Evolutionary conservation across 129 eudicot species (phyloP).

Genomic region (Artemisia argyi): DNA sequence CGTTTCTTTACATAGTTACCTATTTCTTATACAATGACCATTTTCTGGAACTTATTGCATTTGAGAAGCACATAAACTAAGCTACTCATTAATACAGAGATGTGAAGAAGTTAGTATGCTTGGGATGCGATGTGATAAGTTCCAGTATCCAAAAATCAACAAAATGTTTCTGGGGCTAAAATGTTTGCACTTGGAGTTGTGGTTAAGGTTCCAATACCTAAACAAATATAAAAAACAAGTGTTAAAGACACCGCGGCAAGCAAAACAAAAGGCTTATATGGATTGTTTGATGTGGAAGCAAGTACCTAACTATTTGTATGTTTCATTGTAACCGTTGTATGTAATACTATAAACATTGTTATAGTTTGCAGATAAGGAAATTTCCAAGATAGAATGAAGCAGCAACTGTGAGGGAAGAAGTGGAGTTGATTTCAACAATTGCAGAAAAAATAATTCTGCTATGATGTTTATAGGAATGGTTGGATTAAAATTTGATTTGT

Average conservation of each 20-base stretch:
- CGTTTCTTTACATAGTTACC: no score
- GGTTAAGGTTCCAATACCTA: conserved; percentile 93
- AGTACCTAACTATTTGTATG: conserved; percentile 36
- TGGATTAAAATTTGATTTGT: no score
- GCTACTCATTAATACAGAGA: no score
- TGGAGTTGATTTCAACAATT: conserved; percentile 93
- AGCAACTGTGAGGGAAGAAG: conserved; percentile 88
- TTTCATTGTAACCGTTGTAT: background rate
- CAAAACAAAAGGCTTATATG: conserved; percentile 86
- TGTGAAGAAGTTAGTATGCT: no score
- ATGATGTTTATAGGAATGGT: no score
- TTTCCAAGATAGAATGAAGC: conserved; percentile 98
- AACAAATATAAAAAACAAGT: conserved; percentile 71
- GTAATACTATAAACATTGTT: background rate
- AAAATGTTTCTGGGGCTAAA: conserved; percentile 56
- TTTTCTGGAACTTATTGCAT: no score
- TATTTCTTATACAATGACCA: no score
- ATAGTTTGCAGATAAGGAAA: conserved; percentile 68
- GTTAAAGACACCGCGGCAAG: conserved; percentile 91
- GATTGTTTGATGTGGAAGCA: conserved; percentile 98
- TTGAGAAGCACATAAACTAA: no score
- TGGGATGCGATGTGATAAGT: no score
- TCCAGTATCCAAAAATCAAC: no score
- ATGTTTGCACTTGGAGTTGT: conserved; percentile 99
- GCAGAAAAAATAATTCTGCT: conserved; percentile 55